Conservation (phyloP, 2,329 filamentous ascomycete species). For the Xylaria hypoxylon region DNA sequence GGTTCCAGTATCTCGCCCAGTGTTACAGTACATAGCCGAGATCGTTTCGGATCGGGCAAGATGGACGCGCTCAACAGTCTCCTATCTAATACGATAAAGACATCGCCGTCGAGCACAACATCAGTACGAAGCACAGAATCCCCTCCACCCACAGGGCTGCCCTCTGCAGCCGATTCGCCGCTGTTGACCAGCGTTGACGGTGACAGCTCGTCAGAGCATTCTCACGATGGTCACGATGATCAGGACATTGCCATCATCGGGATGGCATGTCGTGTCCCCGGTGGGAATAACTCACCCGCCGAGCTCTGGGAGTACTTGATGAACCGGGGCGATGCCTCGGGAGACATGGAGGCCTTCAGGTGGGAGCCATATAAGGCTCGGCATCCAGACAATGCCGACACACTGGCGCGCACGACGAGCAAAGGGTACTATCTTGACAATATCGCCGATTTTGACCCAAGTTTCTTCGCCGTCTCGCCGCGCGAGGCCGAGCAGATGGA, state of each 20-base stretch:
- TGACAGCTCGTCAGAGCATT: conserved; percentile 8
- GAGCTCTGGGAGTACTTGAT: conserved; percentile 1
- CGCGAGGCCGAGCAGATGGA: no score
- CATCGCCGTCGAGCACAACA: conserved; percentile 19
- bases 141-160: conserved; percentile 1
- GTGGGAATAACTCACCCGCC: conserved; percentile 2
- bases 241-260: conserved; percentile 17
- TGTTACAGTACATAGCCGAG: conserved; percentile 20
- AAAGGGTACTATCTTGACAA: conserved; percentile 34
- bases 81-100: conserved; percentile 21
- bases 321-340: background rate
- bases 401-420: conserved; percentile 38
- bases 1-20: conserved; percentile 11
- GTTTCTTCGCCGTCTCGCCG: conserved; percentile 34
- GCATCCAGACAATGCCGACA: conserved; percentile 2
- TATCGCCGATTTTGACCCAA: conserved; percentile 32
- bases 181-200: conserved; percentile 13
- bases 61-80: conserved; percentile 12
- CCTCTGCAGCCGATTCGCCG: conserved; percentile 6
- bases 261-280: conserved; percentile 7
- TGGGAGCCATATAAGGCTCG: conserved; percentile 1
- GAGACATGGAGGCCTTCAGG: background rate
- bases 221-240: background rate
- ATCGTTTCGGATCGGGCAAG: conserved; percentile 18
- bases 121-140: conserved; percentile 11